A percentile compares a stretch with the other conserved stretches of the same genome.
phyloP scores from a whole-genome alignment of 2,329 filamentous ascomycete genomes.

The Aspergillus vadensis region DNA sequence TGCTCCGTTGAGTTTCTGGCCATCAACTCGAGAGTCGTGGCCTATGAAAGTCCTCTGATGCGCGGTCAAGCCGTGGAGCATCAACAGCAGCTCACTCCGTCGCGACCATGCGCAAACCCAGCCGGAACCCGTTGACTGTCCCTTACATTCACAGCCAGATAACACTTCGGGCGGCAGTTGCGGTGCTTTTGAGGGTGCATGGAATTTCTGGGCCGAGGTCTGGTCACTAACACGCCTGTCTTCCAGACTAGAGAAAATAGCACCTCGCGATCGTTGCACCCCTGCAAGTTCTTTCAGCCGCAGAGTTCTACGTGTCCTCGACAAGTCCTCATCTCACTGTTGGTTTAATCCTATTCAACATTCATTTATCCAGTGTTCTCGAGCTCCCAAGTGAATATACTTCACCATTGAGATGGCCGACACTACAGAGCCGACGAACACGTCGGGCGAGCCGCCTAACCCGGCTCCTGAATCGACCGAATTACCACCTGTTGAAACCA shows the following conservation, averaged over 20 bases:
- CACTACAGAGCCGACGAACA: conserved; percentile 20
- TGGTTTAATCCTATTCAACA: not conserved
- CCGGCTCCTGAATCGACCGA: conserved; percentile 15
- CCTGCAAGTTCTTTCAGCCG: conserved; percentile 4
- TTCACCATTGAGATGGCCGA: conserved; percentile 25
- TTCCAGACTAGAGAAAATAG: conserved; percentile 14
- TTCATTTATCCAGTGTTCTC: not conserved
- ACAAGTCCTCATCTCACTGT: not conserved
- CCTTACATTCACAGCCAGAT: not conserved
- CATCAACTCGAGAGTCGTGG: not conserved
- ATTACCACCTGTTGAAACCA: not conserved
- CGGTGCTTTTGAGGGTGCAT: not conserved
- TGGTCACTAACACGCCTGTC: conserved; percentile 17
- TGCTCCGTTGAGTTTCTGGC: not conserved
- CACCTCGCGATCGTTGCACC: conserved; percentile 5
- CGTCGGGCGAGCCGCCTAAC: conserved; percentile 23
- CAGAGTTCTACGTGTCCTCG: not conserved
- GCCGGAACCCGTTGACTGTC: not conserved
- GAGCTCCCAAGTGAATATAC: not conserved
- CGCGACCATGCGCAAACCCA: not conserved
- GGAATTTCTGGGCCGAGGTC: conserved; percentile 2
- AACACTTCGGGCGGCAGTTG: not conserved
- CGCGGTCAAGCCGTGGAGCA: not conserved
- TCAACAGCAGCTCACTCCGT: not conserved
- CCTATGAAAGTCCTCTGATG: not conserved